Evolutionary conservation across 805 yeast genomes (phyloP), one percentile per base, ranked within the genome.

Genomic region (Saturnispora galanensis): DNA sequence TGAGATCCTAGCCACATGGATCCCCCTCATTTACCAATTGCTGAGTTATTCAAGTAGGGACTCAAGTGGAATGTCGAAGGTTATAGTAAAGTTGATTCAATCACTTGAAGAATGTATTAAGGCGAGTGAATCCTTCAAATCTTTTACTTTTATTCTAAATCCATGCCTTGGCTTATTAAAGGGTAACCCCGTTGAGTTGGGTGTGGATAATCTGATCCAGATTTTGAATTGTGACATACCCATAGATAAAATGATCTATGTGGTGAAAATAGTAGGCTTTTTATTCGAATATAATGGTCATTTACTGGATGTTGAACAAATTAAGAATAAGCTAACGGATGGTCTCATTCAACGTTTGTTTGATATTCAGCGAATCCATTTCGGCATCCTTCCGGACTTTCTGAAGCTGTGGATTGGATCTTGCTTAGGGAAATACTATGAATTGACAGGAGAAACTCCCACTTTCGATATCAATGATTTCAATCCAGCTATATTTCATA

Each of bases 391-490:
- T n/a, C 47, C 55, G 7, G 38, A 31, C 1, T 6, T 39, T 0
- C 56, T 64, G 40, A 45, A 50, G 1, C n/a, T 51, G 1, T 65
- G 68, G 69, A 58, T 60, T 33, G 66, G 60, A 0, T 49, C 52
- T n/a, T 53, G 52, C 38, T 46, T 66, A 12, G 68, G 65, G 1
- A 17, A 46, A 4, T 62, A 48, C 34, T 64, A 63, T 45, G 46
- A 52, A 13, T 18, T 26, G 1, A 52, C 57, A 2, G 69, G 70
- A 4, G 38, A 50, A 7, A 32, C 13, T 11, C 56, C 54, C 2
- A 16, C 33, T 5, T n/a, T 47, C 17, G 46, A 52, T 16, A 17
- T 35, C 44, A 18, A 42, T 26, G 65, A 60, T 32, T 53, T 53
- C 39, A 47, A 52, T 15, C 33, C 44, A 2, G 18, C 35, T 0